Conservation (phyloP, 306 rosid genomes). For the Hylodesmum podocarpum region DNA sequence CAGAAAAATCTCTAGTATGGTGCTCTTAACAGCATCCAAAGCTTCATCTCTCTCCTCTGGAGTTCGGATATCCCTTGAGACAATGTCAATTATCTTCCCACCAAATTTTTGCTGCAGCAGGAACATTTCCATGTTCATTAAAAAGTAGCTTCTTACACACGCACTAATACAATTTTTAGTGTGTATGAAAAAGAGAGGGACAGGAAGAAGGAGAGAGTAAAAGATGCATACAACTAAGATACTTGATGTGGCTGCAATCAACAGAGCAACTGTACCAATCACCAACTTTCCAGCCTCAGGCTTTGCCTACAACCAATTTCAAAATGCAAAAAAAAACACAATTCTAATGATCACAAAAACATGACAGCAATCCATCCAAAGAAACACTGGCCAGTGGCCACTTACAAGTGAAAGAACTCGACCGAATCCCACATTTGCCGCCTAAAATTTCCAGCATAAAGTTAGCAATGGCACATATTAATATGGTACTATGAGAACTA, state of each 20-base stretch:
- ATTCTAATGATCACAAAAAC: slow-evolving; percentile 10
- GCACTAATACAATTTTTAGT: neutral
- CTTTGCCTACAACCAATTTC: slow-evolving; percentile 49
- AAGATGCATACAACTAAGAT: slow-evolving; percentile 59
- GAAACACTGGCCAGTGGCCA: slow-evolving; percentile 14
- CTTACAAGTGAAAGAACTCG: slow-evolving; percentile 71
- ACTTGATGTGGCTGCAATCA: slow-evolving; percentile 71
- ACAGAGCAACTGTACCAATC: slow-evolving; percentile 61
- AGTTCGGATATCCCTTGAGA: slow-evolving; percentile 53
- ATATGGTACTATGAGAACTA: neutral
- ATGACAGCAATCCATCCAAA: slow-evolving; percentile 10
- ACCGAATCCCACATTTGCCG: slow-evolving; percentile 64
- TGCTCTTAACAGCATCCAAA: slow-evolving; percentile 58
- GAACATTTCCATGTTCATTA: slow-evolving; percentile 30
- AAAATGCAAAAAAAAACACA: neutral
- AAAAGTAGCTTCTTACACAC: slow-evolving; percentile 11
- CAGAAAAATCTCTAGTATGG: slow-evolving; percentile 57
- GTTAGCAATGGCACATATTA: slow-evolving; percentile 9
- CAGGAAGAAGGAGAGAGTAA: neutral
- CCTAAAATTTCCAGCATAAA: slow-evolving; percentile 44
- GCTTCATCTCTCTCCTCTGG: slow-evolving; percentile 57
- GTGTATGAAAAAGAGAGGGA: neutral
- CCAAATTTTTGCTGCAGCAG: slow-evolving; percentile 67
- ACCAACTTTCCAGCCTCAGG: slow-evolving; percentile 64
- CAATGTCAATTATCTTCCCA: slow-evolving; percentile 77